Conservation (phyloP, 2,329 filamentous ascomycete species). For the Colletotrichum noveboracense region DNA sequence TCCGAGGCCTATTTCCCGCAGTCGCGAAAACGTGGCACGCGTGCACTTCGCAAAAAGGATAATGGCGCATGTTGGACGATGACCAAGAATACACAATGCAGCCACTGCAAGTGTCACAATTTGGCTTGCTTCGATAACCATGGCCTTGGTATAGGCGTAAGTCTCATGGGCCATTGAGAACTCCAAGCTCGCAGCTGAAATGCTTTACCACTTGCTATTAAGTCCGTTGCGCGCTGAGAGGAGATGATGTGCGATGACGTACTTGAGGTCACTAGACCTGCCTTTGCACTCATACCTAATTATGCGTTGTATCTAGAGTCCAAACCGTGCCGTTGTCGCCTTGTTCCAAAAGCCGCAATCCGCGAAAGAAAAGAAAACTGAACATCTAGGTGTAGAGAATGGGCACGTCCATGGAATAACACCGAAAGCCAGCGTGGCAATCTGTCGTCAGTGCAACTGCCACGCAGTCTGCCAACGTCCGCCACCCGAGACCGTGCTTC, state of each 20-base stretch:
- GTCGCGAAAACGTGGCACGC: not conserved
- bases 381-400: not conserved
- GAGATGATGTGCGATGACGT: not conserved
- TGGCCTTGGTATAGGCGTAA: no score
- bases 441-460: not conserved
- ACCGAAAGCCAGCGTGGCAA: not conserved
- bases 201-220: not conserved
- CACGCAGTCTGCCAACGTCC: not conserved
- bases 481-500: not conserved
- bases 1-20: not conserved
- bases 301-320: not conserved
- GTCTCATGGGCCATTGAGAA: no score
- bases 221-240: not conserved
- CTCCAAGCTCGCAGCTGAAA: not conserved
- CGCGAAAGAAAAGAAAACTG: not conserved
- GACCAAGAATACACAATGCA: not conserved
- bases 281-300: not conserved
- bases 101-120: not conserved
- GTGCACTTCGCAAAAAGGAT: not conserved
- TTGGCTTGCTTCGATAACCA: not conserved
- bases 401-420: not conserved
- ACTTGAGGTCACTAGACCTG: not conserved
- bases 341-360: not conserved
- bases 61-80: not conserved
- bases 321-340: not conserved